Evolutionary conservation across 2,329 filamentous ascomycete genomes (phyloP).

Genomic region (Alternaria postmessia): DNA sequence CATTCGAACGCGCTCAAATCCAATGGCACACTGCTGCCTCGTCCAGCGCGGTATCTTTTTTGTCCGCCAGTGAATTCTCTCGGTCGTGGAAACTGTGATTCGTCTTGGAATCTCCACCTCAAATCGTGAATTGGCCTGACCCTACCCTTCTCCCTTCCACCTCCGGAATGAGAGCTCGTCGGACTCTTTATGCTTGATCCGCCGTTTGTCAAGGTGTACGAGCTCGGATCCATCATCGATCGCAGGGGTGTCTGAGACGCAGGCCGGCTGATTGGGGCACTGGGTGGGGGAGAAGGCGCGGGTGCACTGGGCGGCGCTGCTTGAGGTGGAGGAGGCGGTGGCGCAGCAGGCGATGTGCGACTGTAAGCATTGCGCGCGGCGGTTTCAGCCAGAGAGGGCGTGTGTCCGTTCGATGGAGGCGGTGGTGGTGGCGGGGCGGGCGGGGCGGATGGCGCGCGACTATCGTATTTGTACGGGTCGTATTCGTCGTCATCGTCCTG

Average conservation of each 20-base stretch:
- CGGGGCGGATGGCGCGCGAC: constrained; percentile 37
- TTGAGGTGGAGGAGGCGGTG: constrained; percentile 39
- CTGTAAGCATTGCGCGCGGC: constrained; percentile 67
- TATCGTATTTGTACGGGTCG: constrained; percentile 55
- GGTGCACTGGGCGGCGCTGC: constrained; percentile 58
- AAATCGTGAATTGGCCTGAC: constrained; percentile 73
- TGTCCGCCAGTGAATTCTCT: constrained; percentile 77
- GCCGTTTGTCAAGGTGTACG: constrained; percentile 69
- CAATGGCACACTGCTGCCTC: constrained; percentile 92
- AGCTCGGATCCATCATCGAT: constrained; percentile 76
- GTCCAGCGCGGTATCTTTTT: constrained; percentile 85
- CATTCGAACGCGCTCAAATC: constrained; percentile 72
- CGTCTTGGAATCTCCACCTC: constrained; percentile 87
- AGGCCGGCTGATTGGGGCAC: constrained; percentile 39
- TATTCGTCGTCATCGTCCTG: constrained; percentile 37
- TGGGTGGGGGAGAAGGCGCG: constrained; percentile 48
- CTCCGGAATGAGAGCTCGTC: constrained; percentile 29
- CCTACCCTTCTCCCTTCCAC: constrained; percentile 35
- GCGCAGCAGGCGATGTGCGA: constrained; percentile 51
- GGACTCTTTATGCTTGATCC: constrained; percentile 36
- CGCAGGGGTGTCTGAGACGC: constrained; percentile 58
- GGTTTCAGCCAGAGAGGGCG: constrained; percentile 64
- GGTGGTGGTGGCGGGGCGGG: constrained; percentile 63
- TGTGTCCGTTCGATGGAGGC: constrained; percentile 49
- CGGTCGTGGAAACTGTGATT: constrained; percentile 83